These are phyloP conservation scores for Arctostaphylos glauca DNA, from an alignment of 148 eudicot genomes.

Conservation along the genomic window DNA sequence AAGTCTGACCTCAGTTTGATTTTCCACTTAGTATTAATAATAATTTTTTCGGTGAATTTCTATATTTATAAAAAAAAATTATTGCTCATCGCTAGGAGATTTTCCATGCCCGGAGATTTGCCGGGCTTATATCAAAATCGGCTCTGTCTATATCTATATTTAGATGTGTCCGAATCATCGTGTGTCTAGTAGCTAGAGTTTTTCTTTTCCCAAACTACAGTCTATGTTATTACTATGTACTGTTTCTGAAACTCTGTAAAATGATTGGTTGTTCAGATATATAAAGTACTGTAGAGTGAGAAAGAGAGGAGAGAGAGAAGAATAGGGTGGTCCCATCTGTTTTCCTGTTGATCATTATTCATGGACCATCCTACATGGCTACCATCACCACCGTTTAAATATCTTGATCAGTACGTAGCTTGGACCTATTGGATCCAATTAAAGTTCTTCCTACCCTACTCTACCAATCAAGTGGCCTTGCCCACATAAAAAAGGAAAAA, in stretches of 20 bases:
- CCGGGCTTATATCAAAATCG: no score
- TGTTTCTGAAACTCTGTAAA: neutral
- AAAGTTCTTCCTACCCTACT: neutral
- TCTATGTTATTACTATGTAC: neutral
- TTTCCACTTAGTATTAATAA: no score
- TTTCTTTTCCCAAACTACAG: neutral
- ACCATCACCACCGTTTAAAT: neutral
- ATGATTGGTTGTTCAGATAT: neutral
- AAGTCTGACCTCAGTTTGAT: no score
- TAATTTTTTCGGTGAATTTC: no score
- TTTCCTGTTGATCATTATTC: neutral
- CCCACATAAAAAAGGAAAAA: no score
- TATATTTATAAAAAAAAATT: no score
- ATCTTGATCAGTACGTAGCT: neutral
- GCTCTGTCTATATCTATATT: no score
- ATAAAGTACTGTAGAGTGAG: neutral
- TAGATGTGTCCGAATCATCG: no score
- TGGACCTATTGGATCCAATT: neutral
- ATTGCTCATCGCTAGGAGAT: no score
- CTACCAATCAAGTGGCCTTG: neutral
- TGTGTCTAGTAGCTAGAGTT: neutral
- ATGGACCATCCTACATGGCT: neutral
- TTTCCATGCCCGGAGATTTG: no score
- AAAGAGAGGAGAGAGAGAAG: neutral
- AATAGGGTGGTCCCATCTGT: neutral